Base-by-base conservation (phyloP, 1,284 basidiomycete genomes). In the Tilletia setariae region DNA sequence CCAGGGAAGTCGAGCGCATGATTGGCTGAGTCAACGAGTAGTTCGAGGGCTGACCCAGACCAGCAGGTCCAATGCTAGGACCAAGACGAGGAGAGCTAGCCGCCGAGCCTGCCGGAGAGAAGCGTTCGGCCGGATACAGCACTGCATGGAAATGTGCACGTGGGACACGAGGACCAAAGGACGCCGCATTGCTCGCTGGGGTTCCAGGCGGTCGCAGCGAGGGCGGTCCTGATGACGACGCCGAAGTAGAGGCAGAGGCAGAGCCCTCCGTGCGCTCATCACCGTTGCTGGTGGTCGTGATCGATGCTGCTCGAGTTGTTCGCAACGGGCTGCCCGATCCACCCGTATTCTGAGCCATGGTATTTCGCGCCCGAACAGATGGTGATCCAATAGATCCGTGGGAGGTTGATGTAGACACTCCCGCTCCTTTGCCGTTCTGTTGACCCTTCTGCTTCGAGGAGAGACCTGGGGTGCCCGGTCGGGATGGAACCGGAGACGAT, bases 81-180 rank as follows among this genome's bases (percentile, higher is more conserved):
- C 56, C 56, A 11, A 61, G 32, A 19, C 28, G 56, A 15, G 56
- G 56, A 2, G 28, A 32, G 56, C 28, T 61, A 16, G 30, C n/a
- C 16, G 32, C 28, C 56, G 56, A 61, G 23, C 56, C 51, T 25
- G 13, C 28, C 3, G 51, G 51, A 21, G 51, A 53, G 21, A 53
- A 53, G 51, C 28, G 51, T 28, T 61, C 56, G 28, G 56, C 56
- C 7, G 56, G 56, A 11, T 32, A 30, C 25, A 61, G 16, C 9
- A 61, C 28, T 13, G 56, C 56, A 16, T 61, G 56, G 32, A 61
- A 61, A 21, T 40, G 56, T 7, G 56, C 56, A 13, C 56, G 56
- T 1, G 56, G 56, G 8, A 16, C 32, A 32, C 32, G 56, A 6
- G 51, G 51, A 23, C 32, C 56, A 13, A 32, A 11, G 15, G 28